These are phyloP conservation scores for Plantago coronopus DNA, from an alignment of 305 asterid genomes.

Conservation along the genomic window DNA sequence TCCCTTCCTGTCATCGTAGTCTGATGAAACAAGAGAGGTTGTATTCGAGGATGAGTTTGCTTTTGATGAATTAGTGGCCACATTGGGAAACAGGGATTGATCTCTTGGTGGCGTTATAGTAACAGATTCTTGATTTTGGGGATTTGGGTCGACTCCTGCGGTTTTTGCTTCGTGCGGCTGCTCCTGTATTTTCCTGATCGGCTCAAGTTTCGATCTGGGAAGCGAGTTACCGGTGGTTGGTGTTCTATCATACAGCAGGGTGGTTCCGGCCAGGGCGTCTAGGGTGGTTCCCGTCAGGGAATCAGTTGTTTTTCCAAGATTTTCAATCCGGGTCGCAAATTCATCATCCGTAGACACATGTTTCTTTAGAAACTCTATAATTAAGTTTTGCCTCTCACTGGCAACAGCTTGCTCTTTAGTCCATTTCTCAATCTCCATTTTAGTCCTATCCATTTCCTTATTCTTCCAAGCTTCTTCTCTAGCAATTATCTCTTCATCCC, in stretches of 20 bases:
- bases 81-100: background rate
- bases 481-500: slow-evolving; percentile 50
- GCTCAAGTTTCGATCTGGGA: slow-evolving; percentile 1
- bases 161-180: background rate
- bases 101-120: background rate
- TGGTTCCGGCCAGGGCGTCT: background rate
- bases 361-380: slow-evolving; percentile 49
- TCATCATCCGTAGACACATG: slow-evolving; percentile 29
- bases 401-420: slow-evolving; percentile 53
- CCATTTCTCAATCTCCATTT: slow-evolving; percentile 42
- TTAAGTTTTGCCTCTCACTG: slow-evolving; percentile 44
- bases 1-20: slow-evolving; percentile 7
- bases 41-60: slow-evolving; percentile 5
- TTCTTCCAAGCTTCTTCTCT: slow-evolving; percentile 62
- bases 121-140: background rate
- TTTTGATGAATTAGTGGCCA: background rate
- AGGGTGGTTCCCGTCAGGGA: background rate
- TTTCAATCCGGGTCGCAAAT: slow-evolving; percentile 15
- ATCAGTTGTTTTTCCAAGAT: background rate
- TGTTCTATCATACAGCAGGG: background rate
- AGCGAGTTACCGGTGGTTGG: background rate
- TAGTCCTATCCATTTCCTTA: slow-evolving; percentile 45
- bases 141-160: background rate
- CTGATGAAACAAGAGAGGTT: background rate
- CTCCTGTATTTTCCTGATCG: background rate